These are phyloP conservation scores for Boeremia exigua DNA, from an alignment of 2,329 filamentous ascomycete species.

Conservation along the genomic window DNA sequence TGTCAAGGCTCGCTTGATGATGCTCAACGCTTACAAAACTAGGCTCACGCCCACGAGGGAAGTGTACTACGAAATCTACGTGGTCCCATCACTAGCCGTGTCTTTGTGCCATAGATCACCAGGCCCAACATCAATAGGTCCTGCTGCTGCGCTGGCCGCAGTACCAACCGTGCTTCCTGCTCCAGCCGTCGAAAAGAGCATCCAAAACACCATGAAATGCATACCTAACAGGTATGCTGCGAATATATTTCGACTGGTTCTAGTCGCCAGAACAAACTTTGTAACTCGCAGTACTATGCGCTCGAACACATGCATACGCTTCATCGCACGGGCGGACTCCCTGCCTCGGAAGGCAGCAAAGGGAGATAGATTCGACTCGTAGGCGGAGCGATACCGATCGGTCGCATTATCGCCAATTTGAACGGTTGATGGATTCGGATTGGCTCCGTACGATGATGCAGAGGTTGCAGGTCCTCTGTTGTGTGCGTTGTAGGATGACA, in stretches of 20 bases:
- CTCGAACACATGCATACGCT: constrained; percentile 91
- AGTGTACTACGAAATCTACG: neutral
- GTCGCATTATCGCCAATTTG: constrained; percentile 58
- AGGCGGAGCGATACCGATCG: constrained; percentile 87
- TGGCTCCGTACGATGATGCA: constrained; percentile 66
- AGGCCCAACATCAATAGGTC: constrained; percentile 34
- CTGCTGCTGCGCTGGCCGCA: constrained; percentile 35
- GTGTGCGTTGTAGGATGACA: constrained; percentile 87
- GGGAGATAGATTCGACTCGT: constrained; percentile 93
- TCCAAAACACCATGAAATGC: constrained; percentile 85
- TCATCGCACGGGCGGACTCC: constrained; percentile 88
- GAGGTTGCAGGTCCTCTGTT: constrained; percentile 68
- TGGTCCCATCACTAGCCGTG: neutral
- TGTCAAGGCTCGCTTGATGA: neutral
- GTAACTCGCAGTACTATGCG: constrained; percentile 89
- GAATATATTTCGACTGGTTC: constrained; percentile 91
- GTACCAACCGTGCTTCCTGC: constrained; percentile 28
- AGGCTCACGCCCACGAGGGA: neutral
- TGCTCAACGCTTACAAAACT: neutral
- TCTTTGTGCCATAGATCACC: constrained; percentile 15
- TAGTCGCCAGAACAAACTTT: constrained; percentile 85
- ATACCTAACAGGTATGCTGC: constrained; percentile 88
- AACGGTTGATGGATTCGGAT: constrained; percentile 77
- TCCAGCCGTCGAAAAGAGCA: constrained; percentile 81
- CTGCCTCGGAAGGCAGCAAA: constrained; percentile 96